phyloP scores from a whole-genome alignment of 805 yeast species.

The Saturnispora gosingensis region DNA sequence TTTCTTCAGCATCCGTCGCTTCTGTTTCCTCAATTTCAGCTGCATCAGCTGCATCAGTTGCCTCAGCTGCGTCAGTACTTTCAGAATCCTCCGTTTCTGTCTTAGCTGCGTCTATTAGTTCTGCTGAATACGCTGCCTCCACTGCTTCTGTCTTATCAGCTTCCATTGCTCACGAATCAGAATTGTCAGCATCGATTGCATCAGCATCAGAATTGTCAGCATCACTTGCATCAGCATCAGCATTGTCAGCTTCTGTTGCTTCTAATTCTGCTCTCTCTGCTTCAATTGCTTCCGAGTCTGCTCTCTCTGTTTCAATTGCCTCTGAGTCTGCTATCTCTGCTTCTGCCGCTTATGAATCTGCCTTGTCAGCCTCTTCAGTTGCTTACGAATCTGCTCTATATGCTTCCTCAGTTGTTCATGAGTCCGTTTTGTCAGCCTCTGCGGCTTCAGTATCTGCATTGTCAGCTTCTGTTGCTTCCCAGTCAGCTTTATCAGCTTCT shows the following conservation, averaged over 20 bases:
- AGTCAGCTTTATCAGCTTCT: slow-evolving; percentile 19
- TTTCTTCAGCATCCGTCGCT: slow-evolving; percentile 24
- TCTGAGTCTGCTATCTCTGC: slow-evolving; percentile 15
- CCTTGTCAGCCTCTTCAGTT: slow-evolving; percentile 16
- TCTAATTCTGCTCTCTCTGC: slow-evolving; percentile 18
- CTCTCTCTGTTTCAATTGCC: slow-evolving; percentile 8
- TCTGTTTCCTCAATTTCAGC: slow-evolving; percentile 22
- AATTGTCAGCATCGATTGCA: slow-evolving; percentile 15
- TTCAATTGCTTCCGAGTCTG: slow-evolving; percentile 14
- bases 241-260: slow-evolving; percentile 12
- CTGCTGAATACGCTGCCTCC: slow-evolving; percentile 13
- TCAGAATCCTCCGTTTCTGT: slow-evolving; percentile 21
- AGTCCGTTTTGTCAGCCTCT: slow-evolving; percentile 19
- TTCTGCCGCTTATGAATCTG: slow-evolving; percentile 14
- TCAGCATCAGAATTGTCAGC: slow-evolving; percentile 18
- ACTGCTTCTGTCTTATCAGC: slow-evolving; percentile 18
- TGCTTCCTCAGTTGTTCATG: slow-evolving; percentile 14
- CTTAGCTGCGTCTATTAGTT: slow-evolving; percentile 18
- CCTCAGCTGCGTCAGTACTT: slow-evolving; percentile 12
- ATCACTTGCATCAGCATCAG: slow-evolving; percentile 13
- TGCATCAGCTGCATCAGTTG: slow-evolving; percentile 27
- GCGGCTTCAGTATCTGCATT: not conserved
- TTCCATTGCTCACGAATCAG: slow-evolving; percentile 14
- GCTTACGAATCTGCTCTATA: slow-evolving; percentile 15
- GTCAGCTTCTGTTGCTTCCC: slow-evolving; percentile 8